Conservation (phyloP, 495 filamentous ascomycete species). For the Penicillium argentinense region DNA sequence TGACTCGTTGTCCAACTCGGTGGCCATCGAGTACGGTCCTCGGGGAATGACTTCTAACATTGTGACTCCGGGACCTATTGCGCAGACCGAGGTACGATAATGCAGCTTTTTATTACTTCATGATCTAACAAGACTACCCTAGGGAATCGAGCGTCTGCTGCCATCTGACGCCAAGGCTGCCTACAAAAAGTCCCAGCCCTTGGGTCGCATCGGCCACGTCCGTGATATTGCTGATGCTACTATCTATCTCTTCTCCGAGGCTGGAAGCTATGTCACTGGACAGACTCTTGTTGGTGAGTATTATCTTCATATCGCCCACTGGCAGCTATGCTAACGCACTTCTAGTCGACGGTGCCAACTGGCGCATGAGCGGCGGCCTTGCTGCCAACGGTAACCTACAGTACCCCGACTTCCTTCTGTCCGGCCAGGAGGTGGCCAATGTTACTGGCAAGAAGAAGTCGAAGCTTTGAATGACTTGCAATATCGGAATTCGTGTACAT, state of each 20-base stretch:
- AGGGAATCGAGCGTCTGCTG: constrained; percentile 47
- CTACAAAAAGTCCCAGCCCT: constrained; percentile 52
- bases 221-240: constrained; percentile 93
- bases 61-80: constrained; percentile 78
- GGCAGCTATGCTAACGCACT: background rate
- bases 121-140: background rate
- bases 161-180: constrained; percentile 33
- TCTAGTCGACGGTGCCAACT: constrained; percentile 47
- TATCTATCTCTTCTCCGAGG: constrained; percentile 79
- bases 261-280: constrained; percentile 81
- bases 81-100: constrained; percentile 54
- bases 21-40: constrained; percentile 86
- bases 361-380: constrained; percentile 48
- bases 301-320: background rate
- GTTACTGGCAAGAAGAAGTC: constrained; percentile 62
- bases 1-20: constrained; percentile 72
- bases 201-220: constrained; percentile 74
- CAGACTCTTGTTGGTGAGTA: constrained; percentile 66
- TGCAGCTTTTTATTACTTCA: background rate
- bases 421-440: constrained; percentile 52
- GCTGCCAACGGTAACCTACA: constrained; percentile 32
- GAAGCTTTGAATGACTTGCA: constrained; percentile 51
- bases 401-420: constrained; percentile 67
- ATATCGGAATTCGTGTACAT: background rate
- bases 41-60: constrained; percentile 87